Evolutionary conservation across 768 basidiomycete species (phyloP).

Genomic region (Kwoniella europaea): DNA sequence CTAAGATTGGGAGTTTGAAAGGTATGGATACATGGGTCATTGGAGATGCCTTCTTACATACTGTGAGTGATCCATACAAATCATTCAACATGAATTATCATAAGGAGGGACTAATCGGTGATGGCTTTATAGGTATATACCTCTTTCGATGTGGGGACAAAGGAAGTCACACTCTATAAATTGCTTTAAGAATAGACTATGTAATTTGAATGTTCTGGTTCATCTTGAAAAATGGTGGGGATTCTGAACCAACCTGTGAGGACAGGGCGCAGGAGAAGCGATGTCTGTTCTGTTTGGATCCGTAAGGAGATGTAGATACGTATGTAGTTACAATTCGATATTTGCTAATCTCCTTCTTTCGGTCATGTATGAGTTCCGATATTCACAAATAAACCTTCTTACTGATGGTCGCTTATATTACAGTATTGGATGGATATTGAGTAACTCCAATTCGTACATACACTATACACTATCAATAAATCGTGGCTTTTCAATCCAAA

Average conservation of each 20-base stretch:
- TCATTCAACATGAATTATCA: background rate
- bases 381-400: too few relatives aligned
- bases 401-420: background rate
- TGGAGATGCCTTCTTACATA: conserved; percentile 19
- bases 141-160: conserved; percentile 19
- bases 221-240: background rate
- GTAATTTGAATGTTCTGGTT: background rate
- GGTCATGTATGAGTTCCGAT: background rate
- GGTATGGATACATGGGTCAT: conserved; percentile 19
- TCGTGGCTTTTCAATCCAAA: too few relatives aligned
- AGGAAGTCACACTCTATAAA: conserved; percentile 22
- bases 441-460: too few relatives aligned
- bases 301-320: too few relatives aligned
- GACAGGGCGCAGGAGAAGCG: too few relatives aligned
- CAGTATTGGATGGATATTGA: too few relatives aligned
- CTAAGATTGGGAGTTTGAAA: conserved; percentile 13
- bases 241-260: too few relatives aligned
- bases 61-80: conserved; percentile 1
- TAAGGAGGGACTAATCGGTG: background rate
- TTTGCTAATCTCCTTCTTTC: background rate
- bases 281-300: too few relatives aligned
- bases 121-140: conserved; percentile 9
- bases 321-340: background rate
- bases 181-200: background rate
- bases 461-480: too few relatives aligned